A percentile compares a stretch with the other conserved stretches of the same genome.
Conservation (phyloP, 106 monocot species). For the Cymbidium sinense region DNA sequence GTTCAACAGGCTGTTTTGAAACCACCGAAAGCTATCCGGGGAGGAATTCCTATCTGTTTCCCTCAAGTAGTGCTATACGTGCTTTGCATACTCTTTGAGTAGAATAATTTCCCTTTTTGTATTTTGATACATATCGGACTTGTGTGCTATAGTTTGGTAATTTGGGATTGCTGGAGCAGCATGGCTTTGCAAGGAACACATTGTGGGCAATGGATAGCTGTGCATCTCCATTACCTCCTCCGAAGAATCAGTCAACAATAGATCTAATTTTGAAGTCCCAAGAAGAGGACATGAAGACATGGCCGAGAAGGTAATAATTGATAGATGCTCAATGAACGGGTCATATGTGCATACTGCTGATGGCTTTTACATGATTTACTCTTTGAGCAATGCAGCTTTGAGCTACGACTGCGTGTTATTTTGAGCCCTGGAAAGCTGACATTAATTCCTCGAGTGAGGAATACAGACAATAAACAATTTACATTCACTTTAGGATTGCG, state of each 20-base stretch:
- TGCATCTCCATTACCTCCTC: slow-evolving; percentile 30
- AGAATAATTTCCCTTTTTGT: neutral
- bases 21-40: slow-evolving; percentile 34
- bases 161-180: slow-evolving; percentile 38
- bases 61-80: slow-evolving; percentile 38
- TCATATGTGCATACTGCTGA: neutral
- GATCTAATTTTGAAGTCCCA: slow-evolving; percentile 56
- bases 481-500: slow-evolving; percentile 47
- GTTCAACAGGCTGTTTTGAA: slow-evolving; percentile 31
- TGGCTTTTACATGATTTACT: neutral
- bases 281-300: slow-evolving; percentile 46
- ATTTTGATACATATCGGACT: neutral
- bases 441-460: slow-evolving; percentile 56
- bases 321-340: neutral
- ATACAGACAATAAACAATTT: slow-evolving; percentile 42
- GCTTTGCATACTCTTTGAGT: neutral
- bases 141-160: slow-evolving; percentile 40
- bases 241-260: slow-evolving; percentile 35
- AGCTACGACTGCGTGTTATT: slow-evolving; percentile 46
- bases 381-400: slow-evolving; percentile 47
- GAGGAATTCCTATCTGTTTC: slow-evolving; percentile 59
- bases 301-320: slow-evolving; percentile 44
- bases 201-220: slow-evolving; percentile 45
- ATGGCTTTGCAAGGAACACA: slow-evolving; percentile 66
- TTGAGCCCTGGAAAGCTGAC: slow-evolving; percentile 39